phyloP scores from a whole-genome alignment of 768 basidiomycete species.

The Boletus rubroflammeus region DNA sequence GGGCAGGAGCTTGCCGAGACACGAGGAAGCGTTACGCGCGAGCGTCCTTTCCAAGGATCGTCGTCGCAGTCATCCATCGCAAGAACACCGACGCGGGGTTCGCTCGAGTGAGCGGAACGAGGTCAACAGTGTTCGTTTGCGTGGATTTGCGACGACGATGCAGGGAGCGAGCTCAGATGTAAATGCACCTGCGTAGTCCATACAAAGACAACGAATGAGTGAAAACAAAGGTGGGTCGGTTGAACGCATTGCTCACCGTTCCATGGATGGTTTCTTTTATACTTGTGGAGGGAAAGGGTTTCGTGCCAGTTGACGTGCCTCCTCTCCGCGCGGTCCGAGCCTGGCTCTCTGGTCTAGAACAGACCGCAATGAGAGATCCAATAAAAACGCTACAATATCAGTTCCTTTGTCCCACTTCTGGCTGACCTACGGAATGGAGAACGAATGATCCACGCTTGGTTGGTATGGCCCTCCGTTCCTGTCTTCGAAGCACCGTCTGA shows the following conservation, averaged over 20 bases:
- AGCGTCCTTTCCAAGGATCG: constrained; percentile 39
- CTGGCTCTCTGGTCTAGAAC: constrained; percentile 1
- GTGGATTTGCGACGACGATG: constrained; percentile 33
- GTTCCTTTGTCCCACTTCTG: constrained; percentile 1
- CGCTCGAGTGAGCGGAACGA: constrained; percentile 26
- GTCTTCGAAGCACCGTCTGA: constrained; percentile 1
- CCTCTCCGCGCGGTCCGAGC: background rate
- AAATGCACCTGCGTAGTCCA: constrained; percentile 6
- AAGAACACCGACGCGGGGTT: constrained; percentile 42
- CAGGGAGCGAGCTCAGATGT: constrained; percentile 23
- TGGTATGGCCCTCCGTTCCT: constrained; percentile 1
- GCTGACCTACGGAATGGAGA: background rate
- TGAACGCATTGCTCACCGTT: constrained; percentile 12
- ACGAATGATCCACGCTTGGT: constrained; percentile 12
- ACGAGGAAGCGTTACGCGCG: constrained; percentile 11
- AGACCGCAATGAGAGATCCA: constrained; percentile 6
- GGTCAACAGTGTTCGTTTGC: constrained; percentile 29
- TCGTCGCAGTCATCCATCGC: constrained; percentile 79
- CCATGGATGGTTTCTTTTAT: constrained; percentile 12
- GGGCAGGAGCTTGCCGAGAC: background rate
- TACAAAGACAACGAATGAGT: constrained; percentile 1
- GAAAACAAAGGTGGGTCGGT: constrained; percentile 1
- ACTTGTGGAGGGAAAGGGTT: background rate
- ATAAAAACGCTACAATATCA: background rate
- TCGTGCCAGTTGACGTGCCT: background rate